These are phyloP conservation scores for Psilocybe tampanensis DNA, from an alignment of 768 basidiomycete genomes.

Conservation along the genomic window DNA sequence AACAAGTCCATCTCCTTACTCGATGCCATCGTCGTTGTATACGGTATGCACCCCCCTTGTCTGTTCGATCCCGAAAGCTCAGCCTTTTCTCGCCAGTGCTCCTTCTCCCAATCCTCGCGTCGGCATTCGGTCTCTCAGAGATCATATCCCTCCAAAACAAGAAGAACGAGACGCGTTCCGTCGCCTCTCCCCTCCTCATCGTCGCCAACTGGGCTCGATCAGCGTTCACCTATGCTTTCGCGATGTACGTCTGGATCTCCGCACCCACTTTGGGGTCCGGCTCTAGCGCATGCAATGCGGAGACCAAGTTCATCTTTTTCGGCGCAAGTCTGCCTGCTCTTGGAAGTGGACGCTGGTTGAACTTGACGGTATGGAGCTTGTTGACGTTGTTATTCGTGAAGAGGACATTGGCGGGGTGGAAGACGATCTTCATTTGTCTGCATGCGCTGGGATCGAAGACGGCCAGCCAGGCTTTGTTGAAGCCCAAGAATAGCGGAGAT, in stretches of 20 bases:
- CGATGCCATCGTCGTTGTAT: conserved; percentile 28
- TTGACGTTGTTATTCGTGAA: conserved; percentile 21
- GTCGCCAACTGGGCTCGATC: conserved; percentile 30
- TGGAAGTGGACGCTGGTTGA: conserved; percentile 22
- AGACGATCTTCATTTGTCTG: conserved; percentile 20
- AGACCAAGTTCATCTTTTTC: conserved; percentile 26
- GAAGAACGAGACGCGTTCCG: conserved; percentile 19
- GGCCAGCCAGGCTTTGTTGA: conserved; percentile 21
- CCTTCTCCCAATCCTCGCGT: conserved; percentile 25
- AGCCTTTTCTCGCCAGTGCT: conserved; percentile 15
- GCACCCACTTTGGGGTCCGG: conserved; percentile 24
- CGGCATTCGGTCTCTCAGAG: conserved; percentile 26
- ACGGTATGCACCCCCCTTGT: conserved; percentile 12
- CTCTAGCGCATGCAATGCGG: conserved; percentile 22
- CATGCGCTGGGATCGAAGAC: conserved; percentile 19
- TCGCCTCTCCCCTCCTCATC: conserved; percentile 27
- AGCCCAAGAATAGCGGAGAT: conserved; percentile 20
- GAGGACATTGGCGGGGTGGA: conserved; percentile 15
- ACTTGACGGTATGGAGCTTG: conserved; percentile 22
- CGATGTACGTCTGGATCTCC: conserved; percentile 28
- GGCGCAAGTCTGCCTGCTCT: conserved; percentile 27
- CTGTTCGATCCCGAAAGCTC: not conserved
- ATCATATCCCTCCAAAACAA: conserved; percentile 15
- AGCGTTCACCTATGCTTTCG: conserved; percentile 26
- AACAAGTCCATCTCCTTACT: conserved; percentile 20